Evolutionary conservation across 345 rosid species (phyloP), one percentile per base, ranked within the genome.

Genomic region (Linum usitatissimum): DNA sequence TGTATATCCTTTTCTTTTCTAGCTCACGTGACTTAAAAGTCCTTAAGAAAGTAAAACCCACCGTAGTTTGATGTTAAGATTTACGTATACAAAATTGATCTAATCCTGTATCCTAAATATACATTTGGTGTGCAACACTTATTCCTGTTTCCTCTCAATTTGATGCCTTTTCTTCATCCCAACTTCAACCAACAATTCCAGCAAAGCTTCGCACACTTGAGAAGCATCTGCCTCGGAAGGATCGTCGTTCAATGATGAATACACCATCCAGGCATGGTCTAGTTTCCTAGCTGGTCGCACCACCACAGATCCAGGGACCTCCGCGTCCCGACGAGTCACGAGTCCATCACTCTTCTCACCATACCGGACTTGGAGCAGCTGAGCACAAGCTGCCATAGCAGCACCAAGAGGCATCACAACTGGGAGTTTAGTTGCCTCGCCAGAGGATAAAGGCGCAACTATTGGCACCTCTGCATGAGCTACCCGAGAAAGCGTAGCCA

Each of bases 231-330:
- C 80, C 67, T 87, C 92, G 0, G 81, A 61, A 40, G 88, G 70
- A 64, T 71, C 81, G 19, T 90, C 91, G 28, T 78, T 93, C 64
- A 90, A 70, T 3, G 97, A 78, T 9, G 96, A 93, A 69, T 93
- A 93, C 53, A 90, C 97, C 97, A 93, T 93, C 99, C 97, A 93
- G 7, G 95, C 96, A 73, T 87, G 97, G 72, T 93, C 97, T 72
- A 90, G 51, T 67, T 86, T 87, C 6, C 92, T 88, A 59, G 77
- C 79, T 0, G 92, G 96, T 39, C 81, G 80, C 61, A 93, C 97
- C n/a, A 84, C 96, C 3, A 86, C 61, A 0, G 99, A 93, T 45
- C 96, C 97, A n/a, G 97, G 99, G 59, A 87, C 97, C 77, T 87
- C 91, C 0, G 99, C 97, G 49, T 93, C 96, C 14, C 96, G 74